Conservation (phyloP, 805 yeast genomes). For the Sugiyamaella qingdaonensis region DNA sequence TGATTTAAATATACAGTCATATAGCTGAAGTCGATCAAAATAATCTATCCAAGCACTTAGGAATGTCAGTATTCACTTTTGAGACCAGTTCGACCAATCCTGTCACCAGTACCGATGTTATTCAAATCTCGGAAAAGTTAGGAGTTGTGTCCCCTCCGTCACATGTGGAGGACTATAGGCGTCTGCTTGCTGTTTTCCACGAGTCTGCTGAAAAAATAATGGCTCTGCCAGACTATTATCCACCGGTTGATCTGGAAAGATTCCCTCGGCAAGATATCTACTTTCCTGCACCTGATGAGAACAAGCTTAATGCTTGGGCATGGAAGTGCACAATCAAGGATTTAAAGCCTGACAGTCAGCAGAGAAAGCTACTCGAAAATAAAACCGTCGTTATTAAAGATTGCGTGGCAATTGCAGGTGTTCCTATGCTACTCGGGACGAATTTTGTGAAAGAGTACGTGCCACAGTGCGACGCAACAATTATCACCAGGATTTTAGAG, state of each 20-base stretch:
- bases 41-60: no score
- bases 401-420: constrained; percentile 34
- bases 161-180: constrained; percentile 7
- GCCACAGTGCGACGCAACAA: constrained; percentile 38
- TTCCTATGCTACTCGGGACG: constrained; percentile 37
- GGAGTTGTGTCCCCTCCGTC: background rate
- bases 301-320: constrained; percentile 35
- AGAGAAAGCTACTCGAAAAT: constrained; percentile 25
- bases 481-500: constrained; percentile 34
- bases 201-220: constrained; percentile 4
- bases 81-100: constrained; percentile 4
- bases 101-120: background rate
- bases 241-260: constrained; percentile 30
- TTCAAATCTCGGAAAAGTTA: constrained; percentile 1
- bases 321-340: constrained; percentile 30
- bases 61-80: background rate
- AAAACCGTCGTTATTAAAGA: constrained; percentile 35
- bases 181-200: constrained; percentile 11
- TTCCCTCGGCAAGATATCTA: constrained; percentile 34
- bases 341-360: constrained; percentile 20
- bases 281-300: constrained; percentile 24
- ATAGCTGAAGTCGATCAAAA: no score
- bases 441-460: constrained; percentile 31
- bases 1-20: no score
- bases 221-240: constrained; percentile 24